Conservation (phyloP, 441 rosid species). For the Populus hybrid region DNA sequence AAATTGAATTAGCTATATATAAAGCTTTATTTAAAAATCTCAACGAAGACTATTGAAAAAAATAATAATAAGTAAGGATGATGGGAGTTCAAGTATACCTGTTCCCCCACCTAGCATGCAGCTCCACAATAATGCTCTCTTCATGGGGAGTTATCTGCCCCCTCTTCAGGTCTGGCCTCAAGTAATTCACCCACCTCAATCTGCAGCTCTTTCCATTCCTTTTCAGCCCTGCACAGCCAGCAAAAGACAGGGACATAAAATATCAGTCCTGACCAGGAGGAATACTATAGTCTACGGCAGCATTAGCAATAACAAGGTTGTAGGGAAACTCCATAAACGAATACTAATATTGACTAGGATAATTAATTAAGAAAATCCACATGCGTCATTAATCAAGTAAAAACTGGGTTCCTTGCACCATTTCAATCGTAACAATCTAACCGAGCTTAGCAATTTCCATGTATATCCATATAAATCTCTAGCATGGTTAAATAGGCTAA, state of each 20-base stretch:
- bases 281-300: background rate
- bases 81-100: slow-evolving; percentile 38
- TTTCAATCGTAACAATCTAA: background rate
- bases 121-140: slow-evolving; percentile 74
- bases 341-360: no score
- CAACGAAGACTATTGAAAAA: background rate
- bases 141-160: slow-evolving; percentile 92
- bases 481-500: background rate
- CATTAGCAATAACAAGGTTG: no score
- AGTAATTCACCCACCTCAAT: slow-evolving; percentile 91
- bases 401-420: background rate
- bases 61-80: background rate
- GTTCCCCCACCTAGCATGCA: slow-evolving; percentile 94
- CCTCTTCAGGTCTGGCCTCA: slow-evolving; percentile 94
- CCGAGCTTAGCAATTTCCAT: background rate
- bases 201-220: slow-evolving; percentile 97
- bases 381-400: background rate
- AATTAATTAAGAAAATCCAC: background rate
- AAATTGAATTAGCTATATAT: background rate
- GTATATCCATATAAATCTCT: no score
- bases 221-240: slow-evolving; percentile 47
- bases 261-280: background rate
- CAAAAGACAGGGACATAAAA: background rate
- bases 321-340: no score
- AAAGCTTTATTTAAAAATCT: background rate